phyloP scores from a whole-genome alignment of 164 flowering plant species.

The Euptelea pleiosperma region DNA sequence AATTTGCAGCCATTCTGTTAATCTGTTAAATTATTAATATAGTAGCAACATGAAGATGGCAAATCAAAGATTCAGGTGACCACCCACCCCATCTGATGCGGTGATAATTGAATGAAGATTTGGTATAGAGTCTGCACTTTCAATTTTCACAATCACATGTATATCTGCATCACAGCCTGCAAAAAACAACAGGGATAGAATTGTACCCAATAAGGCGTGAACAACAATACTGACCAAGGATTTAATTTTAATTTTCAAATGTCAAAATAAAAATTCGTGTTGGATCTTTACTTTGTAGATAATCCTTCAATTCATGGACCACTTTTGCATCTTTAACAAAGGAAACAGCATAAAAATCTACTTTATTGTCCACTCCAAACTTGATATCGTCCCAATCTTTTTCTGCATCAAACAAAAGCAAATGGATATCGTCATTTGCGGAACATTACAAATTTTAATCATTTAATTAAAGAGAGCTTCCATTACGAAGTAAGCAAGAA shows the following conservation, averaged over 20 bases:
- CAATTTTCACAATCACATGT: conserved; percentile 78
- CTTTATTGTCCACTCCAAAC: conserved; percentile 91
- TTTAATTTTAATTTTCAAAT: not conserved
- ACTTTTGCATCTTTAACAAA: conserved; percentile 95
- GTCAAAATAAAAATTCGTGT: not conserved
- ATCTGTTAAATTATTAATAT: not conserved
- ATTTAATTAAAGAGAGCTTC: not conserved
- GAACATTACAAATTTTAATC: not conserved
- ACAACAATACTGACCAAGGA: not conserved
- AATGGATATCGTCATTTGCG: conserved; percentile 7
- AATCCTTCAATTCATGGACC: conserved; percentile 85
- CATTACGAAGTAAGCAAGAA: not conserved
- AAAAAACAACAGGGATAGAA: conserved; percentile 11
- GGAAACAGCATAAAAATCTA: conserved; percentile 96
- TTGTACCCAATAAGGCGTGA: not conserved
- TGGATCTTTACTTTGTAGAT: conserved; percentile 54
- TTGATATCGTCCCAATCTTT: conserved; percentile 95
- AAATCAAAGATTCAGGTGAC: conserved; percentile 13
- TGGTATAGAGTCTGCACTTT: conserved; percentile 93
- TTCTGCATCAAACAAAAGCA: conserved; percentile 44
- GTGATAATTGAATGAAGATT: conserved; percentile 83
- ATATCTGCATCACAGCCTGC: conserved; percentile 82
- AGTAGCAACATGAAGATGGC: not conserved
- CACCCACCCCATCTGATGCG: conserved; percentile 88
- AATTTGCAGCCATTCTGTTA: not conserved